phyloP scores from a whole-genome alignment of 106 monocot genomes.

The Allium cepa region DNA sequence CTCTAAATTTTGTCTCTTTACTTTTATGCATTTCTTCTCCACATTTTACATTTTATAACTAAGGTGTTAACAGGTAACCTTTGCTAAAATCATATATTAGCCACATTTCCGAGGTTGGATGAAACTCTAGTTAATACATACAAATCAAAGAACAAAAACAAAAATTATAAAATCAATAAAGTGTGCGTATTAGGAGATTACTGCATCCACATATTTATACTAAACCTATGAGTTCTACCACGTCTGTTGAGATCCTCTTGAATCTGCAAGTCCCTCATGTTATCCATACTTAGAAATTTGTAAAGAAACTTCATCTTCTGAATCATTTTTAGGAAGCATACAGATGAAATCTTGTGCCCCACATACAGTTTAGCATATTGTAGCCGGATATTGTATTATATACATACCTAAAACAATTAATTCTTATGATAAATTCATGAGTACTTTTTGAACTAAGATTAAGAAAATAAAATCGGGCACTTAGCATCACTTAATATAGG shows the following conservation, averaged over 20 bases:
- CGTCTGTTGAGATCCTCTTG: constrained; percentile 86
- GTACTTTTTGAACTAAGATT: no score
- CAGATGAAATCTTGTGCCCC: constrained; percentile 94
- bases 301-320: constrained; percentile 61
- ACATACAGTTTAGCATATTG: constrained; percentile 4
- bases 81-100: no score
- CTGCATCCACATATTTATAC: background rate
- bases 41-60: no score
- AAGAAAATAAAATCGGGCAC: background rate
- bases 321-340: constrained; percentile 94
- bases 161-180: no score
- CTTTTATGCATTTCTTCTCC: no score
- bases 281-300: constrained; percentile 79
- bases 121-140: no score
- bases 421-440: background rate
- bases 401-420: background rate
- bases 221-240: constrained; percentile 36
- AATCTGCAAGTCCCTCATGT: constrained; percentile 83
- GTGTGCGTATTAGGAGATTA: no score
- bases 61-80: no score
- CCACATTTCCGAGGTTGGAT: no score
- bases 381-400: background rate
- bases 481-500: background rate
- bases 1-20: no score
- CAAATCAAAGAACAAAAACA: no score